phyloP scores from a whole-genome alignment of 1,284 basidiomycete genomes.

The Earliella scabrosa region DNA sequence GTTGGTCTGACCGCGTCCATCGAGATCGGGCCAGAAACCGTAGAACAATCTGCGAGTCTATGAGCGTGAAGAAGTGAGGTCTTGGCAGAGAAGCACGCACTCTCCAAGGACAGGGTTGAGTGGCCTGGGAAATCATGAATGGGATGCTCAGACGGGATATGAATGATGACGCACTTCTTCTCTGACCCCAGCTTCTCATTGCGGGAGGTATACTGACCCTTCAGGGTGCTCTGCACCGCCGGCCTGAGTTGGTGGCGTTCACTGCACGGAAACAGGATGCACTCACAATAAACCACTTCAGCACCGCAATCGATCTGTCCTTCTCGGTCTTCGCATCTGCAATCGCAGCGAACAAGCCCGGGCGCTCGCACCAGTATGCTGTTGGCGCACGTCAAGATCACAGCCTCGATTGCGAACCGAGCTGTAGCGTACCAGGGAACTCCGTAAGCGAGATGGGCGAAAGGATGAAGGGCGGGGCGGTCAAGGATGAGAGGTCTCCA shows the following conservation, averaged over 20 bases:
- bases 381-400: slow-evolving; percentile 11
- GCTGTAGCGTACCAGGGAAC: slow-evolving; percentile 70
- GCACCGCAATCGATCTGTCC: slow-evolving; percentile 74
- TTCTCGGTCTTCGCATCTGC: slow-evolving; percentile 75
- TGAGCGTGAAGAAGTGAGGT: not conserved
- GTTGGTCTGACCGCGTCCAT: slow-evolving; percentile 82
- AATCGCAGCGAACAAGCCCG: slow-evolving; percentile 84
- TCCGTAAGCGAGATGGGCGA: slow-evolving; percentile 87
- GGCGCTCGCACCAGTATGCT: slow-evolving; percentile 95
- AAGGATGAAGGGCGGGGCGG: slow-evolving; percentile 93
- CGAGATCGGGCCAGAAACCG: slow-evolving; percentile 85
- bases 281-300: slow-evolving; percentile 90
- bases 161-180: slow-evolving; percentile 75
- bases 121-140: slow-evolving; percentile 54
- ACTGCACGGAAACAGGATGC: not conserved
- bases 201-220: slow-evolving; percentile 92
- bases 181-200: slow-evolving; percentile 95
- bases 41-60: slow-evolving; percentile 87
- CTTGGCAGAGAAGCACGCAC: slow-evolving; percentile 46
- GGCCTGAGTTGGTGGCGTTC: not conserved
- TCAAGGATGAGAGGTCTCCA: slow-evolving; percentile 92
- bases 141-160: no score
- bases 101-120: slow-evolving; percentile 96
- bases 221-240: slow-evolving; percentile 76
- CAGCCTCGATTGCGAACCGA: not conserved